Percentiles rank a stretch among this genome's conserved stretches.
Evolutionary conservation across 306 rosid genomes (phyloP).

Genomic region (Acacia melanoxylon): DNA sequence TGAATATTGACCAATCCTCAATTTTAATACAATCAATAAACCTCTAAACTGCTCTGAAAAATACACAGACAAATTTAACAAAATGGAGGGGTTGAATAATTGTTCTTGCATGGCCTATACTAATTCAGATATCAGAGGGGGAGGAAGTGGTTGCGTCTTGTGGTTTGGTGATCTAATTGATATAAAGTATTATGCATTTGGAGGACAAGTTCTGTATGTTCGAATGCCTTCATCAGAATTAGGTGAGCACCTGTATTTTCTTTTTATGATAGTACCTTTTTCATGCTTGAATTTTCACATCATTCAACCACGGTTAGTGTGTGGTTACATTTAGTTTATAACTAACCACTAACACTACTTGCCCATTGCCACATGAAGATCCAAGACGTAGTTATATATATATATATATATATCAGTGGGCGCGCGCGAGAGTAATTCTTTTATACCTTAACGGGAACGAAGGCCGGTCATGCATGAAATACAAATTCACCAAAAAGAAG

Average conservation of each 20-base stretch:
- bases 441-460: no score
- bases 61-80: background rate
- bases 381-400: no score
- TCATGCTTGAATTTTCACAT: background rate
- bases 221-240: constrained; percentile 3
- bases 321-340: no score
- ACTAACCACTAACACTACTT: no score
- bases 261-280: background rate
- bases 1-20: no score
- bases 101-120: constrained; percentile 9
- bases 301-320: background rate
- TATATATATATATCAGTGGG: no score
- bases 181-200: background rate
- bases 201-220: constrained; percentile 1
- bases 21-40: no score
- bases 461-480: no score
- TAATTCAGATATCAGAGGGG: background rate
- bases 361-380: no score
- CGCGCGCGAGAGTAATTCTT: no score
- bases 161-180: background rate
- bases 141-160: background rate
- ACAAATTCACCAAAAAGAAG: no score
- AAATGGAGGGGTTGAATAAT: background rate
- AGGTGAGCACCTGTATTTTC: background rate
- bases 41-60: background rate